Conservation (phyloP, 768 basidiomycete genomes). For the Leccinellum luteum region DNA sequence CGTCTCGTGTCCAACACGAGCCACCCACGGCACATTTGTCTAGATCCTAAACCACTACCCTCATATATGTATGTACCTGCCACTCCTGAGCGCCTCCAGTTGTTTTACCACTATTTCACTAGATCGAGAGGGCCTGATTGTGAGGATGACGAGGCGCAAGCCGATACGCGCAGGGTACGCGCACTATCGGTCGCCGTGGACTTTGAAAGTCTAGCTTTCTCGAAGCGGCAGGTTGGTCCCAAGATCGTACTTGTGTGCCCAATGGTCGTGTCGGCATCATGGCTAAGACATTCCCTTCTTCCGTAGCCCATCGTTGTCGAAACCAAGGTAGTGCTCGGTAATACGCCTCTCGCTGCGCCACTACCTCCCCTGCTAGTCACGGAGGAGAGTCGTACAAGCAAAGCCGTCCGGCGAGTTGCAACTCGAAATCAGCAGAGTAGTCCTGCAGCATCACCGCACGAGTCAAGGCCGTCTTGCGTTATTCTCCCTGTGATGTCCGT, state of each 20-base stretch:
- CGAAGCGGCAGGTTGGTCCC: constrained; percentile 12
- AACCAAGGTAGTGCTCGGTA: constrained; percentile 9
- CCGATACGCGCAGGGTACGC: constrained; percentile 39
- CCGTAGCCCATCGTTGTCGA: constrained; percentile 8
- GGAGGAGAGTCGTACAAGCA: constrained; percentile 15
- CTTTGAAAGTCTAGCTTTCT: constrained; percentile 17
- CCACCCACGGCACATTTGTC: constrained; percentile 37
- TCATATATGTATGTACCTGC: constrained; percentile 34
- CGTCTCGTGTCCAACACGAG: constrained; percentile 43
- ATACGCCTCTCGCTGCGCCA: not conserved
- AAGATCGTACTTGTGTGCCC: constrained; percentile 15
- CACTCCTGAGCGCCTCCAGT: not conserved
- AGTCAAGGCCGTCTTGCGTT: constrained; percentile 12
- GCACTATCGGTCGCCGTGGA: constrained; percentile 43
- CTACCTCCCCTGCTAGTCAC: constrained; percentile 23
- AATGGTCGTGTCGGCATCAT: not conserved
- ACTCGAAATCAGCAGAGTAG: not conserved
- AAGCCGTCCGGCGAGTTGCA: not conserved
- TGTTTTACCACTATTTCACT: not conserved
- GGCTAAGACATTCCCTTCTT: constrained; percentile 1
- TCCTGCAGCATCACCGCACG: constrained; percentile 22
- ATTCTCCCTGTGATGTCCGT: constrained; percentile 19
- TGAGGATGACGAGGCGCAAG: constrained; percentile 46
- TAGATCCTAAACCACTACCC: constrained; percentile 40
- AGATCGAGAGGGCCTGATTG: constrained; percentile 49